Conservation (phyloP, 2,329 filamentous ascomycete species). For the Alternaria sp. region DNA sequence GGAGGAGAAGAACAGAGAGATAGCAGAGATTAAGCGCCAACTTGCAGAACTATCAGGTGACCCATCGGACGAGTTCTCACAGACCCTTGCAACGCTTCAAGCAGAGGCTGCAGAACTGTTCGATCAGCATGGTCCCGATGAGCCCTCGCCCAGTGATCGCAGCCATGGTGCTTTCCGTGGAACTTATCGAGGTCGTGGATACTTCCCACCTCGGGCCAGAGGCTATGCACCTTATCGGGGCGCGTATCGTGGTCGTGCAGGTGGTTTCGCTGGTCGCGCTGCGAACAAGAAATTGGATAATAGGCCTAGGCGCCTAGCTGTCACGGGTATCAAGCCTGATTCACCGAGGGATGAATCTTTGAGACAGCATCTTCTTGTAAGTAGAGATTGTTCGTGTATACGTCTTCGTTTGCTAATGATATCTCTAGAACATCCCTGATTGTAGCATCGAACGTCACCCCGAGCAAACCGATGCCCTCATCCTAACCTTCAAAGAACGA, state of each 20-base stretch:
- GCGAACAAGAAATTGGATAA: slow-evolving; percentile 74
- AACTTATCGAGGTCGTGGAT: slow-evolving; percentile 53
- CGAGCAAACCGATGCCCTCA: slow-evolving; percentile 47
- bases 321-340: slow-evolving; percentile 72
- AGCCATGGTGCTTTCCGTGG: slow-evolving; percentile 38
- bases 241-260: slow-evolving; percentile 54
- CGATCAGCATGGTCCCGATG: slow-evolving; percentile 61
- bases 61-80: slow-evolving; percentile 23
- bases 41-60: slow-evolving; percentile 61
- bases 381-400: neutral
- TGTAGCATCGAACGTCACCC: slow-evolving; percentile 52
- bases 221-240: slow-evolving; percentile 48
- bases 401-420: slow-evolving; percentile 7
- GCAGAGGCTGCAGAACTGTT: slow-evolving; percentile 70
- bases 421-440: slow-evolving; percentile 46
- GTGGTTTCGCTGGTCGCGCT: slow-evolving; percentile 47
- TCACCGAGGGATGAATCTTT: slow-evolving; percentile 71
- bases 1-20: slow-evolving; percentile 71
- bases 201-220: slow-evolving; percentile 23
- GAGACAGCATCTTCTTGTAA: slow-evolving; percentile 71
- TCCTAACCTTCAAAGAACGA: slow-evolving; percentile 56
- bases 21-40: slow-evolving; percentile 67
- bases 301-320: slow-evolving; percentile 72
- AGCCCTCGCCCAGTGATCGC: slow-evolving; percentile 22
- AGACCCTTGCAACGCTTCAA: slow-evolving; percentile 36